Percentiles rank a stretch among this genome's conserved stretches.
Evolutionary conservation across 768 basidiomycete genomes (phyloP).

Genomic region (Lactarius psammicola): DNA sequence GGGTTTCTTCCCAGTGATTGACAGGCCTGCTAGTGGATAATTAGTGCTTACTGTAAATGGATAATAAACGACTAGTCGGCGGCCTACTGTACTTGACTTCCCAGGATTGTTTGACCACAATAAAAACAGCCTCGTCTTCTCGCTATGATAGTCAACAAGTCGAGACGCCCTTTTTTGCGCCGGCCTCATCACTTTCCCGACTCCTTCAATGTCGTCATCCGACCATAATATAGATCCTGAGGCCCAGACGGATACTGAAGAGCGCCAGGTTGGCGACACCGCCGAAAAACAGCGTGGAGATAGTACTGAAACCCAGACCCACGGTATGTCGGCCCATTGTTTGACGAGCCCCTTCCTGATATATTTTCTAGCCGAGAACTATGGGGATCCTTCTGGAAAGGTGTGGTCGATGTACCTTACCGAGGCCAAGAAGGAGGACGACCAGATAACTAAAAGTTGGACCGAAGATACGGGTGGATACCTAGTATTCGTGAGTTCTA

Average conservation of each 20-base stretch:
- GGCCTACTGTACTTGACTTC: no score
- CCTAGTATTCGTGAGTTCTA: background rate
- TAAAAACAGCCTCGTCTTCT: background rate
- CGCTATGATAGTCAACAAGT: background rate
- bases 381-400: background rate
- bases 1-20: no score
- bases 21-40: no score
- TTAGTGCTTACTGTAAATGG: no score
- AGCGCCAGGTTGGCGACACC: background rate
- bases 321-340: background rate
- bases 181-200: background rate
- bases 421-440: background rate
- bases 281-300: background rate
- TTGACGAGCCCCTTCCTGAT: background rate
- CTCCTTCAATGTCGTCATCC: background rate
- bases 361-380: background rate
- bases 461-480: background rate
- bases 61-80: no score
- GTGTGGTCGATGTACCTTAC: slow-evolving; percentile 7
- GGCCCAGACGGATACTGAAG: background rate
- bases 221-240: background rate
- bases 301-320: background rate
- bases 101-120: background rate
- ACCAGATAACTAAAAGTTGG: background rate
- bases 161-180: background rate